Percentiles rank a stretch among this genome's conserved stretches.
Conservation (phyloP, 2,329 filamentous ascomycete genomes). For the Claviceps sp. region DNA sequence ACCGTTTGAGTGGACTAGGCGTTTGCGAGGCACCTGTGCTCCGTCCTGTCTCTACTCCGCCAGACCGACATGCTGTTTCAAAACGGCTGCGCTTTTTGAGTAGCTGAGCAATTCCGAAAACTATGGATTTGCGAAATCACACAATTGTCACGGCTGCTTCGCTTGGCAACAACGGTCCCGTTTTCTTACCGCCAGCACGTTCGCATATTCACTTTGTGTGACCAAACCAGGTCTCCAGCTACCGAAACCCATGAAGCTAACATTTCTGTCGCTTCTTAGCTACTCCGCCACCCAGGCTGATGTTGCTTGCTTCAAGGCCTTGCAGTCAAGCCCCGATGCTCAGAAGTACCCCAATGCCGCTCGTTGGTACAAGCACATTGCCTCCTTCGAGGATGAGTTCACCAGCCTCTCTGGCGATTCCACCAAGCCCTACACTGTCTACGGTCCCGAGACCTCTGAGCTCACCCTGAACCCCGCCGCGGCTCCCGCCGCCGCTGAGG, state of each 20-base stretch:
- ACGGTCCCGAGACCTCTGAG: slow-evolving; percentile 73
- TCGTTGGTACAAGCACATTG: slow-evolving; percentile 98
- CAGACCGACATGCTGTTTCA: neutral
- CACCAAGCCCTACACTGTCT: slow-evolving; percentile 75
- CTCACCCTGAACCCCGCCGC: slow-evolving; percentile 76
- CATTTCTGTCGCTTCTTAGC: slow-evolving; percentile 17
- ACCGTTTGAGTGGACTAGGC: neutral
- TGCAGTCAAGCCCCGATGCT: slow-evolving; percentile 61
- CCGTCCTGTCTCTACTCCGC: neutral
- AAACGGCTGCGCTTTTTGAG: neutral
- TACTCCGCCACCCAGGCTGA: slow-evolving; percentile 79
- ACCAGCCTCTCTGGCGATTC: slow-evolving; percentile 80
- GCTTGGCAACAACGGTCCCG: neutral
- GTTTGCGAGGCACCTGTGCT: neutral
- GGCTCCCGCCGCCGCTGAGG: slow-evolving; percentile 54
- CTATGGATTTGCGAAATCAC: neutral
- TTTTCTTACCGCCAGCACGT: neutral
- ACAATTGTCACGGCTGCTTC: neutral
- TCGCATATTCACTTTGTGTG: neutral
- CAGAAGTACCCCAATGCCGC: slow-evolving; percentile 87
- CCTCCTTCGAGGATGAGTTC: slow-evolving; percentile 87
- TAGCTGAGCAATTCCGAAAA: neutral
- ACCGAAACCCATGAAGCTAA: neutral
- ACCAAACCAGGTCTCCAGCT: neutral
- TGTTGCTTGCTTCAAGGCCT: slow-evolving; percentile 85